Evolutionary conservation across 2,329 filamentous ascomycete species (phyloP), one percentile per base, ranked within the genome.

Genomic region (Aureobasidium sp.): DNA sequence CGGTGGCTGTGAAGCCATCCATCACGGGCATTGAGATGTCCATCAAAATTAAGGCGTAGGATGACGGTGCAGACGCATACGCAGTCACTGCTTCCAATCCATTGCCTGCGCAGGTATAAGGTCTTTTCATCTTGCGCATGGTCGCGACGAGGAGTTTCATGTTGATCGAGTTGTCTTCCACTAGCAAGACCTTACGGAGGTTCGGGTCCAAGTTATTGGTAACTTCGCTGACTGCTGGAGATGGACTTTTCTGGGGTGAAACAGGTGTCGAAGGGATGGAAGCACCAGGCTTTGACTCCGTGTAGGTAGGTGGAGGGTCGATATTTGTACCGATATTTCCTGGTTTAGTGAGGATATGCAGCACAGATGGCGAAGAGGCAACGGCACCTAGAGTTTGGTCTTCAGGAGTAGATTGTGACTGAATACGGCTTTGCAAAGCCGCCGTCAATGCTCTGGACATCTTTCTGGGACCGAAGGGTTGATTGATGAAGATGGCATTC

Each of bases 41-140:
- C 79, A 82, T 82, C 26, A 82, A 75, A 2, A 82, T 75, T 46
- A 80, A 74, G 42, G 77, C 75, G 53, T 76, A 77, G 0, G 71
- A 67, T 8, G 71, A 69, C 0, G 68, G 63, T 1, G 68, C 63
- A 66, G 66, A 50, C 2, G 74, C 70, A 52, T 76, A 78, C 26
- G 70, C 69, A 8, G 77, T 69, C 0, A 82, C 74, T 1, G 80
- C 80, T 64, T 81, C 74, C 1, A 76, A 71, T 3, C 80, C 80
- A 64, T 82, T 75, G 41, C 69, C 69, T 1, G 79, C 80, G 29
- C 20, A 47, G 3, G 62, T 57, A 62, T 67, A 67, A 2, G 57
- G 34, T 13, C 64, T 61, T 6, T 46, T 34, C 17, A 66, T 56
- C 41, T 68, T 68, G 20, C 65, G 63, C 65, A 68, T 66, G 37